These are phyloP conservation scores for Gnetum montanum DNA, from an alignment of 75 land plant species.

Conservation along the genomic window DNA sequence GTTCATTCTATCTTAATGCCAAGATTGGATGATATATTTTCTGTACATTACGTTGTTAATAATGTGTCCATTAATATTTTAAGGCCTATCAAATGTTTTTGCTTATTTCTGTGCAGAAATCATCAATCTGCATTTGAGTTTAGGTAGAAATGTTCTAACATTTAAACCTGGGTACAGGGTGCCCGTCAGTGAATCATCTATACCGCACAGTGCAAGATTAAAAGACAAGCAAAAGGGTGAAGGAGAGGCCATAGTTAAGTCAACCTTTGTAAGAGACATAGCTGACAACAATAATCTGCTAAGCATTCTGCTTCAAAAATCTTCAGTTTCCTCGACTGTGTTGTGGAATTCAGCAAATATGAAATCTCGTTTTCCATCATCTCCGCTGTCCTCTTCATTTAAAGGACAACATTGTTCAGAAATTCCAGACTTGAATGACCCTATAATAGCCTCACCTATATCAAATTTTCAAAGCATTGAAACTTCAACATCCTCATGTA, in stretches of 20 bases:
- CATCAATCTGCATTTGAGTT: neutral
- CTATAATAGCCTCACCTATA: too few relatives aligned
- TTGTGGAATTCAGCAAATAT: conserved; percentile 26
- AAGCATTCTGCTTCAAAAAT: conserved; percentile 38
- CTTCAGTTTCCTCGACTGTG: conserved; percentile 48
- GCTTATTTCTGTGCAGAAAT: too few relatives aligned
- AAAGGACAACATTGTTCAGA: too few relatives aligned
- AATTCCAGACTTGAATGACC: too few relatives aligned
- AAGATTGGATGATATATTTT: neutral
- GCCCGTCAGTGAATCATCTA: conserved; percentile 18
- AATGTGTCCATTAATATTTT: too few relatives aligned
- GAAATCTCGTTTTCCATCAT: neutral
- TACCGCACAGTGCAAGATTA: conserved; percentile 58
- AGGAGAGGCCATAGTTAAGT: conserved; percentile 74
- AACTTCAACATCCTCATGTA: too few relatives aligned
- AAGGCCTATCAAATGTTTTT: too few relatives aligned
- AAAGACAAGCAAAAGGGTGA: conserved; percentile 50
- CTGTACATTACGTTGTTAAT: neutral
- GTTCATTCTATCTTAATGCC: neutral
- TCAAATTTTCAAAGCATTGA: too few relatives aligned
- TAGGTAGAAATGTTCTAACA: neutral
- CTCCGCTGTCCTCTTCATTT: conserved; percentile 4
- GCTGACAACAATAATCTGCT: conserved; percentile 55
- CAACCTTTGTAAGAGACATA: conserved; percentile 61
- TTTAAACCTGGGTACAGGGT: conserved; percentile 26